Conservation (phyloP, 2,329 filamentous ascomycete genomes). For the Lachnellula hyalina region DNA sequence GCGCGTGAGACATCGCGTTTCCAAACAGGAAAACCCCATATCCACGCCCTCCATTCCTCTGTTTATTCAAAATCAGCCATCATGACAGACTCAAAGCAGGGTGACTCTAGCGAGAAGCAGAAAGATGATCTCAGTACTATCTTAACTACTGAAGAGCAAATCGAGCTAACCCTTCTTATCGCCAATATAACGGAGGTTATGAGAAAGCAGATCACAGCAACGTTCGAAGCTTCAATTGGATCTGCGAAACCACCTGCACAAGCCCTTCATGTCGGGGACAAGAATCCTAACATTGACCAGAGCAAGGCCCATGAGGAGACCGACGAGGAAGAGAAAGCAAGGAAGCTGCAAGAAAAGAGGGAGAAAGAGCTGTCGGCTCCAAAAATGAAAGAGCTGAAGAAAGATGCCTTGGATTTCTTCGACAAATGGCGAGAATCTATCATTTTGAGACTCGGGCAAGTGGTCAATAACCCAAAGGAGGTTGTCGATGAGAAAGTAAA, state of each 20-base stretch:
- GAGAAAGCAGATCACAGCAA: constrained; percentile 45
- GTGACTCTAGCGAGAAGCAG: constrained; percentile 9
- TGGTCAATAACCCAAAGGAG: constrained; percentile 52
- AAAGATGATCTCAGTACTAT: constrained; percentile 28
- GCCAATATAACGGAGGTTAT: constrained; percentile 50
- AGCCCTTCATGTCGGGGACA: constrained; percentile 29
- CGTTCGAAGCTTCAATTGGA: constrained; percentile 40
- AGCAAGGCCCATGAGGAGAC: constrained; percentile 27
- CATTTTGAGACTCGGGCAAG: constrained; percentile 63
- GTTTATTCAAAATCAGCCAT: neutral
- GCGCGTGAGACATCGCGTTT: too few relatives aligned
- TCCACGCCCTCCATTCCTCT: neutral
- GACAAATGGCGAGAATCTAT: constrained; percentile 74
- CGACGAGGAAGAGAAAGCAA: constrained; percentile 28
- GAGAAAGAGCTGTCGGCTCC: constrained; percentile 45
- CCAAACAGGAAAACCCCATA: too few relatives aligned
- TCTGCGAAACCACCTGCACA: constrained; percentile 26
- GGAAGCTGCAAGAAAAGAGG: constrained; percentile 31
- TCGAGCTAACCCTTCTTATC: constrained; percentile 47
- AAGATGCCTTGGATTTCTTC: constrained; percentile 64
- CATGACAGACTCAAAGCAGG: constrained; percentile 19
- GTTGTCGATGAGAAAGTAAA: constrained; percentile 27
- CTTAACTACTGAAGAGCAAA: constrained; percentile 28
- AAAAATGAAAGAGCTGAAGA: constrained; percentile 60
- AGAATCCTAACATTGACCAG: constrained; percentile 33